These are phyloP conservation scores for Plasmodium vivax DNA, from an alignment of 169 alveolate species.

Conservation along the genomic window DNA sequence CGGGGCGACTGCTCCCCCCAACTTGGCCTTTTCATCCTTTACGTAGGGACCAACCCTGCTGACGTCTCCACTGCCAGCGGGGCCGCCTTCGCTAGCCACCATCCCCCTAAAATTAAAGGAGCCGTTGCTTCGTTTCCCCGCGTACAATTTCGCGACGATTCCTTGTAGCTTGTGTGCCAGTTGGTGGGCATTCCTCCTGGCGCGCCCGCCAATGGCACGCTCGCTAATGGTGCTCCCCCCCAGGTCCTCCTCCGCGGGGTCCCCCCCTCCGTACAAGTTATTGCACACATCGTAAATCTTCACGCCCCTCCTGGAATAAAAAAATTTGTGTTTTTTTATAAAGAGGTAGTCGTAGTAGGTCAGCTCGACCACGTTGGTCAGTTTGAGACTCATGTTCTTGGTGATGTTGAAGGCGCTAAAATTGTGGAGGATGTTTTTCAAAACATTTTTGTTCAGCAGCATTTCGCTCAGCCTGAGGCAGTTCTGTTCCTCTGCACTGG, in stretches of 20 bases:
- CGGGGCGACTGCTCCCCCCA: background rate
- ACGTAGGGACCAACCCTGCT: background rate
- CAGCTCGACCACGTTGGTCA: slow-evolving; percentile 15
- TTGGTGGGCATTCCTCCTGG: background rate
- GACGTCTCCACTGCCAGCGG: background rate
- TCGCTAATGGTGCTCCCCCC: background rate
- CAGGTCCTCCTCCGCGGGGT: background rate
- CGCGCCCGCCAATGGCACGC: background rate
- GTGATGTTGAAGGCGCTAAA: slow-evolving; percentile 14
- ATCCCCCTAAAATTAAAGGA: background rate
- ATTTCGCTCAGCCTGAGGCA: background rate
- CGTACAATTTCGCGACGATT: background rate
- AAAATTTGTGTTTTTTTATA: slow-evolving; percentile 37
- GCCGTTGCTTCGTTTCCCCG: background rate
- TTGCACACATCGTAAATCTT: slow-evolving; percentile 39
- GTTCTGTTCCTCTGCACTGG: background rate
- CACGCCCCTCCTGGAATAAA: slow-evolving; percentile 47
- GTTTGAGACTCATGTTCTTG: background rate
- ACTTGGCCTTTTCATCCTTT: background rate
- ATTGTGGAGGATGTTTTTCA: slow-evolving; percentile 21
- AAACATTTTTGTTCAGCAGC: slow-evolving; percentile 17
- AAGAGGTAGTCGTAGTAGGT: slow-evolving; percentile 59
- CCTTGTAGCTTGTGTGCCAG: background rate
- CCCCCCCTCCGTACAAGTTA: background rate
- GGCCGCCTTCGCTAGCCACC: background rate